Conservation (phyloP, 2,329 filamentous ascomycete genomes). For the Tolypocladium capitatum region DNA sequence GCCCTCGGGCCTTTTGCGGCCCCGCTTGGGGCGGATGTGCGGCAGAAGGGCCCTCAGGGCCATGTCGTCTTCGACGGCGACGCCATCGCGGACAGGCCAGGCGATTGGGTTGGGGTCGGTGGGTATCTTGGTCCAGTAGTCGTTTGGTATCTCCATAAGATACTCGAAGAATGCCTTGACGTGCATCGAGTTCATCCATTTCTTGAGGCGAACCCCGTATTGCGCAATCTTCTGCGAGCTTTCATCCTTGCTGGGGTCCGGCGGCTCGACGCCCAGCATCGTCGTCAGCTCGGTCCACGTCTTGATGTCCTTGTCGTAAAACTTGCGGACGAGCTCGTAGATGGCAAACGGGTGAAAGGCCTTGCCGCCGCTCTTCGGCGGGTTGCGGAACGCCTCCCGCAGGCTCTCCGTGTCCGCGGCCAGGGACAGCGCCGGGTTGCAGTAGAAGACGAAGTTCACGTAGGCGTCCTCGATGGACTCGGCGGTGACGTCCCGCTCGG, state of each 20-base stretch:
- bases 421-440: constrained; percentile 65
- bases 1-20: constrained; percentile 50
- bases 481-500: constrained; percentile 53
- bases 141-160: constrained; percentile 61
- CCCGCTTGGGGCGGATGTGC: constrained; percentile 52
- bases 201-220: constrained; percentile 85
- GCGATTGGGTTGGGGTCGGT: constrained; percentile 47
- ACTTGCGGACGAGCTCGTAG: constrained; percentile 64
- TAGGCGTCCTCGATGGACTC: constrained; percentile 71
- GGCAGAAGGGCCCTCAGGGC: constrained; percentile 74
- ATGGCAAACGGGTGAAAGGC: constrained; percentile 66
- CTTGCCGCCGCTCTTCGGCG: constrained; percentile 80
- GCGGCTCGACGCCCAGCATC: constrained; percentile 77
- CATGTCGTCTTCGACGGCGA: constrained; percentile 76
- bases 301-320: constrained; percentile 74
- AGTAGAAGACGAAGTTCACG: constrained; percentile 74
- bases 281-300: constrained; percentile 85
- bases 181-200: constrained; percentile 96
- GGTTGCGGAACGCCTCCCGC: constrained; percentile 61
- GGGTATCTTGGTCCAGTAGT: constrained; percentile 70
- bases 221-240: constrained; percentile 91
- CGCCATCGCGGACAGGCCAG: constrained; percentile 61
- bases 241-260: constrained; percentile 68
- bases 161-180: constrained; percentile 92
- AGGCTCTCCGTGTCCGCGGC: constrained; percentile 58